These are phyloP conservation scores for Amylostereum areolatum DNA, from an alignment of 1,284 basidiomycete genomes.

Conservation along the genomic window DNA sequence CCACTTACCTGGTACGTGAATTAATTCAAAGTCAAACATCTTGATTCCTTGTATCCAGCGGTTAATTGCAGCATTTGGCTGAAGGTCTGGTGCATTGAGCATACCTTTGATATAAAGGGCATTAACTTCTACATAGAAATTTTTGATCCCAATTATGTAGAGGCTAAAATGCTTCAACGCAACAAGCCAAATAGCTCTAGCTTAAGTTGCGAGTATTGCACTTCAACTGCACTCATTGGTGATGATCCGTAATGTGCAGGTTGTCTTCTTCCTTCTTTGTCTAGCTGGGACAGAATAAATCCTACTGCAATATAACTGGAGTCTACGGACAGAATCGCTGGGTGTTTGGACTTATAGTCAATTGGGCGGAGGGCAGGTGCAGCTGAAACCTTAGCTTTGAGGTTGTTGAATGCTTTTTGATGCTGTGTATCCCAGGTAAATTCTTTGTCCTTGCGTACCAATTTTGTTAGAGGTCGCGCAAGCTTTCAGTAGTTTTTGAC, in stretches of 20 bases:
- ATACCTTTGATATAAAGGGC: conserved; percentile 34
- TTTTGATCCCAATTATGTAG: no score
- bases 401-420: conserved; percentile 18
- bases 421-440: conserved; percentile 21
- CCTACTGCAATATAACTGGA: no score
- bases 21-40: conserved; percentile 29
- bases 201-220: no score
- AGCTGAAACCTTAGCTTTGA: conserved; percentile 21
- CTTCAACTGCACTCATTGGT: no score
- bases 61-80: conserved; percentile 32
- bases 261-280: no score
- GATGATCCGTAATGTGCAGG: no score
- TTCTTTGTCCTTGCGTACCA: conserved; percentile 15
- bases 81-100: conserved; percentile 30
- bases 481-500: conserved; percentile 21
- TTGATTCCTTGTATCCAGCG: conserved; percentile 32
- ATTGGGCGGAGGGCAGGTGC: conserved; percentile 20
- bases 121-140: no score
- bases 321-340: no score
- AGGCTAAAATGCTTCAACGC: no score
- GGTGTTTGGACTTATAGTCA: conserved; percentile 21
- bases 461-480: conserved; percentile 19
- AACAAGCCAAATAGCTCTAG: no score
- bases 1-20: conserved; percentile 26
- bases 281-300: no score